phyloP scores from a whole-genome alignment of 202 grass and related monocot genomes.

The Schoenoplectus tabernaemontani region DNA sequence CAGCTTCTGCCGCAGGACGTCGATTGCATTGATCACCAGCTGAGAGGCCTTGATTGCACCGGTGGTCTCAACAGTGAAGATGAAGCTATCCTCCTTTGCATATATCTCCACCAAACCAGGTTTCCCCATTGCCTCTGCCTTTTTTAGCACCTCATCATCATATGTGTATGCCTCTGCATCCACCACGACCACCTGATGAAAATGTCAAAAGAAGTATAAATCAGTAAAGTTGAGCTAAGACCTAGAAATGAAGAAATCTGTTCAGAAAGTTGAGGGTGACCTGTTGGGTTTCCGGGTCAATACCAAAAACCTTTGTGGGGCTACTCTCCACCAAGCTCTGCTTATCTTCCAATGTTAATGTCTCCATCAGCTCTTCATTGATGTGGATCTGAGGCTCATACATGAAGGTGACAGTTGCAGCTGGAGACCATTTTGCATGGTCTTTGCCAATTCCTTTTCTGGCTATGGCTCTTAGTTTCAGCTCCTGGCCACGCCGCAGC shows the following conservation, averaged over 20 bases:
- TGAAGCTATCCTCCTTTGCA: conserved; percentile 75
- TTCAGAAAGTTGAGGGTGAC: conserved; percentile 32
- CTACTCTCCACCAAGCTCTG: conserved; percentile 78
- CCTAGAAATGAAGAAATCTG: not conserved
- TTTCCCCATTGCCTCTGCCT: conserved; percentile 81
- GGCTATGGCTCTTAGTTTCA: conserved; percentile 68
- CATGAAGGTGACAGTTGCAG: conserved; percentile 97
- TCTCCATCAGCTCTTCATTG: conserved; percentile 84
- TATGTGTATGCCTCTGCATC: conserved; percentile 83
- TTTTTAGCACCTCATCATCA: conserved; percentile 85
- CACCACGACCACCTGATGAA: conserved; percentile 48
- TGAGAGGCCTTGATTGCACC: conserved; percentile 75
- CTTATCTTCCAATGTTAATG: conserved; percentile 65
- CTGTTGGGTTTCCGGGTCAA: conserved; percentile 69
- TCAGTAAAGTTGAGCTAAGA: not conserved
- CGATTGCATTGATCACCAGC: conserved; percentile 66
- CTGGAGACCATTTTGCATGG: conserved; percentile 97
- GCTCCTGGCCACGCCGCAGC: conserved; percentile 77
- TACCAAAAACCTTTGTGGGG: conserved; percentile 83
- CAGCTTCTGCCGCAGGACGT: conserved; percentile 72
- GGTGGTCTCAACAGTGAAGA: conserved; percentile 83
- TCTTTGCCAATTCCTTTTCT: conserved; percentile 97
- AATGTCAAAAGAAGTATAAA: not conserved
- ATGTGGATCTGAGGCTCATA: conserved; percentile 94
- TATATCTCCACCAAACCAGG: conserved; percentile 75